phyloP scores from a whole-genome alignment of 805 yeast genomes.

The Saccharomycopsis sp. region DNA sequence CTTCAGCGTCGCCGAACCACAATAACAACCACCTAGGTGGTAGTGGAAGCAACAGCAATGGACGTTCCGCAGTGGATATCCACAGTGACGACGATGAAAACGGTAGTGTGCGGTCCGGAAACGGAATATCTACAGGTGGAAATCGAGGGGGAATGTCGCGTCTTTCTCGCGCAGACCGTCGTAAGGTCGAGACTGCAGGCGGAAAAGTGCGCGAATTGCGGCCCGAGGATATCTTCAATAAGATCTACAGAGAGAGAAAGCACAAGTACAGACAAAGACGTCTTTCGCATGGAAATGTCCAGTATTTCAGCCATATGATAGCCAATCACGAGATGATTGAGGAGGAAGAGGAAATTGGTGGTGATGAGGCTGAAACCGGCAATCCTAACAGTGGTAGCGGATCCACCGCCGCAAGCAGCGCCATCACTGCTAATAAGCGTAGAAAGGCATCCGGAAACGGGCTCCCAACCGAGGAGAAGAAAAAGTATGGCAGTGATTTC shows the following conservation, averaged over 20 bases:
- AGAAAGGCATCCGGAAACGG: not conserved
- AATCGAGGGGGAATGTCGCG: not conserved
- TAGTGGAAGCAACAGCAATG: not conserved
- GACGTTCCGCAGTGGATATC: not conserved
- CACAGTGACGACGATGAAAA: not conserved
- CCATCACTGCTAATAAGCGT: not conserved
- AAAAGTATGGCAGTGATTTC: conserved; percentile 9
- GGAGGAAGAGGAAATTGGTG: not conserved
- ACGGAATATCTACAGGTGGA: not conserved
- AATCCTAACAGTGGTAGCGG: not conserved
- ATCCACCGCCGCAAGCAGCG: not conserved
- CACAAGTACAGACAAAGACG: conserved; percentile 2
- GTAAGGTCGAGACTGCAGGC: conserved; percentile 8
- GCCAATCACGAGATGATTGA: not conserved
- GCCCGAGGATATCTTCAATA: conserved; percentile 11
- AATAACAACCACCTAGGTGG: not conserved
- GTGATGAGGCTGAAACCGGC: not conserved
- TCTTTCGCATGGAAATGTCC: conserved; percentile 12
- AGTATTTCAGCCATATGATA: conserved; percentile 7
- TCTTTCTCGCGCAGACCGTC: conserved; percentile 11
- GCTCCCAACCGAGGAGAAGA: not conserved
- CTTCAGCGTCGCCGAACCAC: not conserved
- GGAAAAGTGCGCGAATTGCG: conserved; percentile 8
- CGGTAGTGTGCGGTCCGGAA: not conserved
- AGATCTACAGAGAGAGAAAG: conserved; percentile 7